These are phyloP conservation scores for Arctium lappa DNA, from an alignment of 129 eudicot genomes.

Conservation along the genomic window DNA sequence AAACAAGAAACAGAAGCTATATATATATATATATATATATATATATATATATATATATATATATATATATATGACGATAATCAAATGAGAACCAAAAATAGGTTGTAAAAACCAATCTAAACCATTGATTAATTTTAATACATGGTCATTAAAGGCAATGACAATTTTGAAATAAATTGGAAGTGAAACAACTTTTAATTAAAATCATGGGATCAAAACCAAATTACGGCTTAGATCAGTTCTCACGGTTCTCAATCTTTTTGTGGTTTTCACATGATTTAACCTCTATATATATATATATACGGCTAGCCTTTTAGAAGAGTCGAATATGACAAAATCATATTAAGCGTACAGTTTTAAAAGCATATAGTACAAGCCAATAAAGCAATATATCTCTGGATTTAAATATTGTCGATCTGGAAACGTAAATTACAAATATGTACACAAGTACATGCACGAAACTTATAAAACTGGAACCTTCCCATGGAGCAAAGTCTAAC, in stretches of 20 bases:
- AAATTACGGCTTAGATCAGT: background rate
- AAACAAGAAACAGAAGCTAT: constrained; percentile 17
- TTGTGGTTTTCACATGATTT: too few relatives aligned
- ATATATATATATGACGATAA: too few relatives aligned
- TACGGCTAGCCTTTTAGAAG: background rate
- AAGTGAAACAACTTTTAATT: too few relatives aligned
- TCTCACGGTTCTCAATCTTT: background rate
- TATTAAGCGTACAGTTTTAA: background rate
- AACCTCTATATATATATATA: background rate
- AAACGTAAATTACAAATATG: background rate
- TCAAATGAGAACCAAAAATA: too few relatives aligned
- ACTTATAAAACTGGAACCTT: background rate
- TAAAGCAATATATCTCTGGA: background rate
- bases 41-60: too few relatives aligned
- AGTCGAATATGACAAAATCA: background rate
- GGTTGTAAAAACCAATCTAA: too few relatives aligned
- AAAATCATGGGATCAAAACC: background rate
- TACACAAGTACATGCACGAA: constrained; percentile 12
- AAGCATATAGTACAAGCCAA: background rate
- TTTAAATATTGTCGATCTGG: background rate
- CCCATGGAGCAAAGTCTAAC: too few relatives aligned
- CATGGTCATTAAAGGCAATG: too few relatives aligned
- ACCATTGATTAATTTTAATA: too few relatives aligned
- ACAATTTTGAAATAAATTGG: too few relatives aligned
- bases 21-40: too few relatives aligned